Conservation (phyloP, 2,329 filamentous ascomycete species). For the Sporothrix humicola region DNA sequence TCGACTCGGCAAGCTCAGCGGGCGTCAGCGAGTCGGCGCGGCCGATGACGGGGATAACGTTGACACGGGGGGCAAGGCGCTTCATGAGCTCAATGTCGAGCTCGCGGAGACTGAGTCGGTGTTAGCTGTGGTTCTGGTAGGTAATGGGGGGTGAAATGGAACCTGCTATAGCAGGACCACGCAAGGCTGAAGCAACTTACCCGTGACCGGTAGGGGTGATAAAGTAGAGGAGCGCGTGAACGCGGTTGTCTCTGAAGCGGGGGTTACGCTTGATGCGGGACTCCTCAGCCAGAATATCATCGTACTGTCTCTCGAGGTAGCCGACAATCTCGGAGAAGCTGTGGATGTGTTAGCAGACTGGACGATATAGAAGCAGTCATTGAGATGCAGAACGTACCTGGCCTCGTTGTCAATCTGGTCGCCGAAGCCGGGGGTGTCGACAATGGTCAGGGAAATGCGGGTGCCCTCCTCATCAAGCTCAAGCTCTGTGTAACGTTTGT, state of each 20-base stretch:
- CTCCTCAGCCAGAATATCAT: slow-evolving; percentile 98
- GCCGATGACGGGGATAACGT: slow-evolving; percentile 98
- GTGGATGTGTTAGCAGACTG: slow-evolving; percentile 21
- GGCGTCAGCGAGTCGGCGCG: slow-evolving; percentile 98
- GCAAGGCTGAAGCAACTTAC: slow-evolving; percentile 54
- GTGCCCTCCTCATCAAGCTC: slow-evolving; percentile 98
- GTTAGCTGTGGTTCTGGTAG: slow-evolving; percentile 1
- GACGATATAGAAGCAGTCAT: not conserved
- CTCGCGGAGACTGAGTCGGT: slow-evolving; percentile 77
- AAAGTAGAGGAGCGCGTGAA: slow-evolving; percentile 98
- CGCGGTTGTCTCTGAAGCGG: slow-evolving; percentile 97
- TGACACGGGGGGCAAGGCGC: slow-evolving; percentile 95
- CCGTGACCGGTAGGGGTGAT: slow-evolving; percentile 97
- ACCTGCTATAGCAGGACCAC: not conserved
- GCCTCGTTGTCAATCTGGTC: slow-evolving; percentile 99
- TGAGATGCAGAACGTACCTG: slow-evolving; percentile 63
- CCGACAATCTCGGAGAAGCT: slow-evolving; percentile 98
- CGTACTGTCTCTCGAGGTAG: slow-evolving; percentile 98
- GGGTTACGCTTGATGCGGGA: slow-evolving; percentile 99
- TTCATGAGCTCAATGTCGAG: slow-evolving; percentile 99
- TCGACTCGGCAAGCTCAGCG: slow-evolving; percentile 94
- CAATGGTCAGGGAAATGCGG: slow-evolving; percentile 95
- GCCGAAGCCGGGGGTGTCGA: slow-evolving; percentile 97
- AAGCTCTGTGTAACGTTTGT: slow-evolving; percentile 64
- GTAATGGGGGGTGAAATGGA: not conserved